Percentiles rank a stretch among this genome's conserved stretches.
Conservation (phyloP, 208 protist genomes). For the Trypanosoma grayi region DNA sequence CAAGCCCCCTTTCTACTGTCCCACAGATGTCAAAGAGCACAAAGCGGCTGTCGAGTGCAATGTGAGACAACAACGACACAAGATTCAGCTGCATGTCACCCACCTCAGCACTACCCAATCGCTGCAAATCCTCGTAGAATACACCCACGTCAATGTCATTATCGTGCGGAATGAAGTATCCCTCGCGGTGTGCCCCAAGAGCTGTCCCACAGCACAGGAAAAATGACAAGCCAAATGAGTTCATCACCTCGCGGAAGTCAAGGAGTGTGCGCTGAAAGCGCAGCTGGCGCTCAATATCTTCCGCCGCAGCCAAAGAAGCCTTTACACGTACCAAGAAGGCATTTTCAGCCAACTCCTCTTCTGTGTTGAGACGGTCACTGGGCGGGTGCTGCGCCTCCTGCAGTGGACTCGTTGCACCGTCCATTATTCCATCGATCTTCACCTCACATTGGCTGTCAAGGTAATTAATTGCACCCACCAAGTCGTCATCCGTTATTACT, state of each 20-base stretch:
- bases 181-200: conserved; percentile 71
- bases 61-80: conserved; percentile 33
- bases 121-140: conserved; percentile 45
- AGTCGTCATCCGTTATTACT: conserved; percentile 16
- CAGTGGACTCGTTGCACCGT: too few species aligned
- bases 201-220: conserved; percentile 87
- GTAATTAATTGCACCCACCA: conserved; percentile 19
- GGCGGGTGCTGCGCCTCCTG: too few species aligned
- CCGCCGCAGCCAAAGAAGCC: not conserved
- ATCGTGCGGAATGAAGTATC: conserved; percentile 84
- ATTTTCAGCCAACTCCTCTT: conserved; percentile 8
- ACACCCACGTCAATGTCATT: conserved; percentile 88
- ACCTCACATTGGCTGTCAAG: conserved; percentile 26
- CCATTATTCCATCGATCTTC: conserved; percentile 16
- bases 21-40: conserved; percentile 79
- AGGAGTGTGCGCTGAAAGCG: conserved; percentile 67
- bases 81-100: conserved; percentile 23
- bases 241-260: conserved; percentile 35
- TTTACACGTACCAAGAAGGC: conserved; percentile 11
- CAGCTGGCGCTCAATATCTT: conserved; percentile 43
- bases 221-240: conserved; percentile 42
- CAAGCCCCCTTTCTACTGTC: conserved; percentile 57
- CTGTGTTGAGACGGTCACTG: too few species aligned
- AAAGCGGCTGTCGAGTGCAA: conserved; percentile 38
- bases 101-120: conserved; percentile 2